Percentiles rank a stretch among this genome's conserved stretches.
These are phyloP conservation scores for Ceratocystis variospora DNA, from an alignment of 2,329 filamentous ascomycete species.

Conservation along the genomic window DNA sequence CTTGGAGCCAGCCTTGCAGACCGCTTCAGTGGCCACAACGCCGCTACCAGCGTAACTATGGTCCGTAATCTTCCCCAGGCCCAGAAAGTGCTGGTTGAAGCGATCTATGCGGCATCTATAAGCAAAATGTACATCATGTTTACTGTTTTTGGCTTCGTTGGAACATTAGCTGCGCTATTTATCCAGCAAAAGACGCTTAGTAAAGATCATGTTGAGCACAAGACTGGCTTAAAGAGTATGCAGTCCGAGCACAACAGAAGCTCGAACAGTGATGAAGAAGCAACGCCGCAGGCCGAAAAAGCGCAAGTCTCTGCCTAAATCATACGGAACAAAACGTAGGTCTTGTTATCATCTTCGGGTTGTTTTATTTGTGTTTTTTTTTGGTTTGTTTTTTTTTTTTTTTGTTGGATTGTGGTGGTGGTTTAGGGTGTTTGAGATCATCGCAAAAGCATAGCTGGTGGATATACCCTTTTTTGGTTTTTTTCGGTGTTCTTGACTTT, in stretches of 20 bases:
- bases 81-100: slow-evolving; percentile 32
- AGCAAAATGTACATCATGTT: slow-evolving; percentile 46
- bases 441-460: too few species aligned
- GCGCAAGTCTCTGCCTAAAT: not conserved
- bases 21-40: slow-evolving; percentile 43
- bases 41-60: slow-evolving; percentile 45
- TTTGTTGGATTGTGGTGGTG: too few species aligned
- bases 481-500: too few species aligned
- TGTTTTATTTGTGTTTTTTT: too few species aligned
- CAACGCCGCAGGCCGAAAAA: not conserved
- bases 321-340: not conserved
- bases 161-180: slow-evolving; percentile 35
- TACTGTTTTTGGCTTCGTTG: slow-evolving; percentile 35
- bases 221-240: slow-evolving; percentile 40
- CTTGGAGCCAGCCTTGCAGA: slow-evolving; percentile 39
- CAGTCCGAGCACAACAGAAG: not conserved
- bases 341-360: too few species aligned
- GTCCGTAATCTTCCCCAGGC: slow-evolving; percentile 38
- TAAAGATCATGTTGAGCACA: slow-evolving; percentile 43
- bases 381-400: too few species aligned
- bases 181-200: slow-evolving; percentile 38
- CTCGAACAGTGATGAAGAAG: not conserved
- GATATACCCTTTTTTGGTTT: too few species aligned
- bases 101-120: slow-evolving; percentile 37
- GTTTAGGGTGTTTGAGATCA: too few species aligned